phyloP scores from a whole-genome alignment of 768 basidiomycete genomes.

The Hygrocybe punicea region DNA sequence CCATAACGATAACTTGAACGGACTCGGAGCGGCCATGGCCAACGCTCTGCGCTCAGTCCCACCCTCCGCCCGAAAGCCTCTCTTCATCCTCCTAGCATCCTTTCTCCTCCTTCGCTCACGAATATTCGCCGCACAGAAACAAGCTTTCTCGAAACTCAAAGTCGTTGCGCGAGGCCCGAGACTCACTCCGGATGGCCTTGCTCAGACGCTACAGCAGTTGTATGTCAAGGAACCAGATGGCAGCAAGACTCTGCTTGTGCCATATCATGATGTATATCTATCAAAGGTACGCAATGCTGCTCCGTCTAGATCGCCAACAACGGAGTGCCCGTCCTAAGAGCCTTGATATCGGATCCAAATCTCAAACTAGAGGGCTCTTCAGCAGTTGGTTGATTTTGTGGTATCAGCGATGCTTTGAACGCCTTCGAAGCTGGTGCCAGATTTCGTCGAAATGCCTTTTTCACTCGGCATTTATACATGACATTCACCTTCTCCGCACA shows the following conservation, averaged over 20 bases:
- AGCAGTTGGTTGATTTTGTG: too few species aligned
- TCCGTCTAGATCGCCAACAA: background rate
- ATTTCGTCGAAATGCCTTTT: too few species aligned
- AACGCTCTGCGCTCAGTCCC: background rate
- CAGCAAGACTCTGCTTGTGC: constrained; percentile 62
- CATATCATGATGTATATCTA: constrained; percentile 53
- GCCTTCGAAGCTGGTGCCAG: too few species aligned
- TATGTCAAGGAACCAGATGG: constrained; percentile 60
- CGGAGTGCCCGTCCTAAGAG: background rate
- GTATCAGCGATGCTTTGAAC: too few species aligned
- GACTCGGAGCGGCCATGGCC: too few species aligned
- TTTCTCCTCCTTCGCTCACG: constrained; percentile 53
- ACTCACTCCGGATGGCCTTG: constrained; percentile 41
- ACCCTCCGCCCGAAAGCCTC: background rate
- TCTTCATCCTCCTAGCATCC: constrained; percentile 29
- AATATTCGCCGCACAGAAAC: constrained; percentile 35
- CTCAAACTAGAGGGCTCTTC: too few species aligned
- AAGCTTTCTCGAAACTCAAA: constrained; percentile 28
- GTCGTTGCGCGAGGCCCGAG: constrained; percentile 25
- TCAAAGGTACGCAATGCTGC: constrained; percentile 51
- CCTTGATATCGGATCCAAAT: too few species aligned
- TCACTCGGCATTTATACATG: too few species aligned
- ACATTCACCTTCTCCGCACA: background rate
- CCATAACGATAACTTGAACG: too few species aligned
- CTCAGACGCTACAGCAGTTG: constrained; percentile 53